phyloP scores from a whole-genome alignment of 805 yeast species.

The Scheffersomyces amazonensis region DNA sequence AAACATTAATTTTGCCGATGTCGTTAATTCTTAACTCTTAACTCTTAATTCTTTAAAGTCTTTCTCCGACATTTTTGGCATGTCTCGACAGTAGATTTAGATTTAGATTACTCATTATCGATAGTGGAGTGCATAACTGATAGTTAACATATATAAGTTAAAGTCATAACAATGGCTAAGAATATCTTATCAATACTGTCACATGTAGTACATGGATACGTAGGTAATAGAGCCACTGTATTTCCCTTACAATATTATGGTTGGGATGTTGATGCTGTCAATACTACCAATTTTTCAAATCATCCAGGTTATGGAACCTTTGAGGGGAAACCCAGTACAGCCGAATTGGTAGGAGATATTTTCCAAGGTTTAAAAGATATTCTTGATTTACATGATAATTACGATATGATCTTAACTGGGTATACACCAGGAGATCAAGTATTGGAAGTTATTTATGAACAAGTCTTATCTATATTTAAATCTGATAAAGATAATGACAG shows the following conservation, averaged over 20 bases:
- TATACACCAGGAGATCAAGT: slow-evolving; percentile 67
- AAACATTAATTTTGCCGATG: too few relatives aligned
- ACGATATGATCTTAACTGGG: slow-evolving; percentile 74
- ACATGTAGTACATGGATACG: slow-evolving; percentile 73
- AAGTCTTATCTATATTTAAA: slow-evolving; percentile 27
- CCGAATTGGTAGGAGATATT: slow-evolving; percentile 23
- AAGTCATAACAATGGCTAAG: slow-evolving; percentile 7
- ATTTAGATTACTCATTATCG: too few relatives aligned
- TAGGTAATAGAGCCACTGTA: slow-evolving; percentile 65
- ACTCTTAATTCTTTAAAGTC: too few relatives aligned
- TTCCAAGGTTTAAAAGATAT: slow-evolving; percentile 38
- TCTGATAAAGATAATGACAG: not conserved
- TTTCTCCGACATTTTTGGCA: too few relatives aligned
- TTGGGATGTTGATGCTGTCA: slow-evolving; percentile 67
- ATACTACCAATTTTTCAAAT: slow-evolving; percentile 65
- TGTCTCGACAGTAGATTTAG: too few relatives aligned
- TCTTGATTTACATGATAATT: slow-evolving; percentile 24
- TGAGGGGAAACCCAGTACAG: slow-evolving; percentile 43
- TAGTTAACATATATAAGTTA: too few relatives aligned
- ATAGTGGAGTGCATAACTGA: too few relatives aligned
- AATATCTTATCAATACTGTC: slow-evolving; percentile 56
- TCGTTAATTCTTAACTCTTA: too few relatives aligned
- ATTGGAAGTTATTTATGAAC: slow-evolving; percentile 45
- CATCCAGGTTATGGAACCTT: slow-evolving; percentile 69
- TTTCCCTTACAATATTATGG: slow-evolving; percentile 64